Conservation (phyloP, 2,329 filamentous ascomycete species). For the Fusarium gaditjirri region DNA sequence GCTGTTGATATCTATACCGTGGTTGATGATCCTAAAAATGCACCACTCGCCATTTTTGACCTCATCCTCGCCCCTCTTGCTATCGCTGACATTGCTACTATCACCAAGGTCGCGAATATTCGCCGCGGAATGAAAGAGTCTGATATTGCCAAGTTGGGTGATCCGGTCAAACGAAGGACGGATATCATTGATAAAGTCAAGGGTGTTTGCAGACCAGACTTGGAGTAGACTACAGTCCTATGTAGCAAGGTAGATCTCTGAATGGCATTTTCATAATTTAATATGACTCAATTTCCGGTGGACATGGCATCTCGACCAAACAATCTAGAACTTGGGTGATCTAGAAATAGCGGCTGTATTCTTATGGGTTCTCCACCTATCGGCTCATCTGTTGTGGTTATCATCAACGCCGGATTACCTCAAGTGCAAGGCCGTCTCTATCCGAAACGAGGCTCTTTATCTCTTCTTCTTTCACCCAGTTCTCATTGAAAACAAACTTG, state of each 20-base stretch:
- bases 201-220: neutral
- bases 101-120: neutral
- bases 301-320: neutral
- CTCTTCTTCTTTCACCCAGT: neutral
- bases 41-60: neutral
- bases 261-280: neutral
- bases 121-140: neutral
- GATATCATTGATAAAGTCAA: neutral
- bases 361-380: accelerated
- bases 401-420: neutral
- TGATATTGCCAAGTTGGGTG: neutral
- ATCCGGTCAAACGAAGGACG: neutral
- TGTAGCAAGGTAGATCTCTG: accelerated
- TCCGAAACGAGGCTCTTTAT: accelerated
- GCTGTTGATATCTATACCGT: neutral
- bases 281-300: no score
- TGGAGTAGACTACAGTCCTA: neutral
- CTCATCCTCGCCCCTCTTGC: neutral
- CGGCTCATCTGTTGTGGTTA: accelerated
- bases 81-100: neutral
- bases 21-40: neutral
- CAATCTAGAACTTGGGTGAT: neutral
- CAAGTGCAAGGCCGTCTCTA: neutral
- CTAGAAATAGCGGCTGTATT: accelerated
- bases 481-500: neutral